phyloP scores from a whole-genome alignment of 306 rosid genomes.

The Cucurbita pepo region DNA sequence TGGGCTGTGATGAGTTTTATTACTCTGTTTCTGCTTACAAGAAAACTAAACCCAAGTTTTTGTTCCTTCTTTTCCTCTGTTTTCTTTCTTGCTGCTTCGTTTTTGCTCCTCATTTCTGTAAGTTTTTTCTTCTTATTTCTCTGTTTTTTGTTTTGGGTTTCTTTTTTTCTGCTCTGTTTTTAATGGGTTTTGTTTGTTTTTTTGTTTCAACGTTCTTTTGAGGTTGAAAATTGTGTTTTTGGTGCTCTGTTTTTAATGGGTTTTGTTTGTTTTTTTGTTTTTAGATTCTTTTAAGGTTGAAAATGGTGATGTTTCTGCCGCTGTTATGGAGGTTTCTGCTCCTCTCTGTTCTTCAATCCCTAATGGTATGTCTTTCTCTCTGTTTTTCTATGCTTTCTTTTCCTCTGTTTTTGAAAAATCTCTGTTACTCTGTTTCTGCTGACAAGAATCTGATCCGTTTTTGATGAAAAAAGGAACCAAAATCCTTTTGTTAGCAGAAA shows the following conservation, averaged over 20 bases:
- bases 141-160: not conserved
- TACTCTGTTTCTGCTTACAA: slow-evolving; percentile 17
- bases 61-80: slow-evolving; percentile 36
- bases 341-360: slow-evolving; percentile 46
- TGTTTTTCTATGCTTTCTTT: not conserved
- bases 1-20: slow-evolving; percentile 24
- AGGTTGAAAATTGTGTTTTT: too few relatives aligned
- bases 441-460: not conserved
- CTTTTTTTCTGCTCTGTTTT: not conserved
- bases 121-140: slow-evolving; percentile 4
- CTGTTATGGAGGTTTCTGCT: slow-evolving; percentile 11
- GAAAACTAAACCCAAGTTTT: slow-evolving; percentile 45
- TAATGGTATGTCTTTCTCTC: slow-evolving; percentile 22
- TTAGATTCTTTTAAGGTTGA: slow-evolving; percentile 36
- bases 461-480: not conserved
- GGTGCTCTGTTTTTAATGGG: not conserved
- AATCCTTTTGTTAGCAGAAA: not conserved
- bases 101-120: slow-evolving; percentile 29
- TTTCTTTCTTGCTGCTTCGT: slow-evolving; percentile 45
- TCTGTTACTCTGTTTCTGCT: not conserved
- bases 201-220: slow-evolving; percentile 33
- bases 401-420: too few relatives aligned
- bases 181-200: not conserved
- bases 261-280: slow-evolving; percentile 6
- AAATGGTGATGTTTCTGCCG: slow-evolving; percentile 19